These are phyloP conservation scores for Mortierella sp. DNA, from an alignment of 371 early-diverging fungal species.

Conservation along the genomic window DNA sequence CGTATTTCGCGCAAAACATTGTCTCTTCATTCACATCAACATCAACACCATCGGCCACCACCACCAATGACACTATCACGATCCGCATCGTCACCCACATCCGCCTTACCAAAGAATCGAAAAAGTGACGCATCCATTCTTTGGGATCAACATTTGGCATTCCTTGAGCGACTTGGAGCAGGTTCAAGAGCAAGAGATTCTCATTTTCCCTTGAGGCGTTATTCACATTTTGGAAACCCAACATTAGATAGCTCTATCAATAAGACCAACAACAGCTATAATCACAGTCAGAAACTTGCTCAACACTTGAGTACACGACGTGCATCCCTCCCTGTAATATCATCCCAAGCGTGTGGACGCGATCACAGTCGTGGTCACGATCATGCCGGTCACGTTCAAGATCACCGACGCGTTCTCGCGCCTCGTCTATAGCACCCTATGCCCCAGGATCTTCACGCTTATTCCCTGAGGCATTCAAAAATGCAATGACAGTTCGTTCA, in stretches of 20 bases:
- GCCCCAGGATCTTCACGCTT: neutral
- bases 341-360: neutral
- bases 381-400: neutral
- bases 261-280: neutral
- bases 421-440: neutral
- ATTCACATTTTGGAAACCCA: neutral
- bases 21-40: conserved; percentile 2
- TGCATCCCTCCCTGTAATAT: neutral
- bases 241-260: neutral
- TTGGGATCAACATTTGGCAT: conserved; percentile 8
- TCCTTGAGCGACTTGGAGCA: conserved; percentile 1
- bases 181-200: neutral
- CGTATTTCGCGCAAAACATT: neutral
- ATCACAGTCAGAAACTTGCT: neutral
- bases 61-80: neutral
- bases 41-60: neutral
- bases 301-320: neutral
- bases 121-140: neutral
- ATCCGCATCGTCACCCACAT: neutral
- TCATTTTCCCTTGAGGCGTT: neutral
- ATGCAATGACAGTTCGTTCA: conserved; percentile 28
- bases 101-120: neutral
- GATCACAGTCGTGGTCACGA: conserved; percentile 3
- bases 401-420: neutral
- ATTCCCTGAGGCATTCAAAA: conserved; percentile 30